Evolutionary conservation across 1,284 basidiomycete species (phyloP).

Genomic region (Prillingera fragicola): DNA sequence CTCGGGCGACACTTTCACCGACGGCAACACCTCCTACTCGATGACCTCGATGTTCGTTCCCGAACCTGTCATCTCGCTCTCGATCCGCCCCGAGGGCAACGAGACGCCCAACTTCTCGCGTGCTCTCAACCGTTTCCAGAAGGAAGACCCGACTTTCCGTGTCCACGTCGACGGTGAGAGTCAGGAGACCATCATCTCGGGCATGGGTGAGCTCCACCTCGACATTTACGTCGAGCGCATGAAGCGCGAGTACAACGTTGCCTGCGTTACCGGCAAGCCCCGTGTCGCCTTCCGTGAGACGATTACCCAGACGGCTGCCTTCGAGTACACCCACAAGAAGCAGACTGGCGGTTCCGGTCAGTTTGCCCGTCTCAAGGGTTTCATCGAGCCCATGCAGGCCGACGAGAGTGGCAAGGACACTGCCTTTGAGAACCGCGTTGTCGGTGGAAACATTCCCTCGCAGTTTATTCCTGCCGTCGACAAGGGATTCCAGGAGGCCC

Average conservation of each 20-base stretch:
- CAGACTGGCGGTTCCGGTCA: conserved; percentile 97
- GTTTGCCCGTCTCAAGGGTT: conserved; percentile 87
- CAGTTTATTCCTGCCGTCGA: conserved; percentile 93
- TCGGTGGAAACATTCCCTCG: conserved; percentile 86
- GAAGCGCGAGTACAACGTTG: conserved; percentile 94
- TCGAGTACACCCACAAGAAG: conserved; percentile 96
- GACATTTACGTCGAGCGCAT: conserved; percentile 99
- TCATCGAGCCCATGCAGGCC: conserved; percentile 83
- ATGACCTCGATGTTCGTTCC: conserved; percentile 99
- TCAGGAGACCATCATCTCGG: conserved; percentile 99
- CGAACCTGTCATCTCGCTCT: conserved; percentile 94
- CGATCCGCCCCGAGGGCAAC: conserved; percentile 84
- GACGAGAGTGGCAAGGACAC: conserved; percentile 80
- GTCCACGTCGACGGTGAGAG: conserved; percentile 92
- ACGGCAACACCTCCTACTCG: conserved; percentile 75
- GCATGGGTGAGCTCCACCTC: conserved; percentile 98
- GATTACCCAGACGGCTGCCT: conserved; percentile 72
- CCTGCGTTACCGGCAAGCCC: conserved; percentile 91
- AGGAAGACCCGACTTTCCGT: conserved; percentile 98
- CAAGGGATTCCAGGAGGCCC: conserved; percentile 94
- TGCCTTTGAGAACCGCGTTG: conserved; percentile 81
- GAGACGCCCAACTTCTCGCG: conserved; percentile 95
- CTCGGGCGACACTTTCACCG: conserved; percentile 96
- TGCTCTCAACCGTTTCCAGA: conserved; percentile 95
- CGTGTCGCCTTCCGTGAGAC: conserved; percentile 97